Percentiles rank a stretch among this genome's conserved stretches.
Evolutionary conservation across 441 rosid species (phyloP).

Genomic region (Eruca vesicaria): DNA sequence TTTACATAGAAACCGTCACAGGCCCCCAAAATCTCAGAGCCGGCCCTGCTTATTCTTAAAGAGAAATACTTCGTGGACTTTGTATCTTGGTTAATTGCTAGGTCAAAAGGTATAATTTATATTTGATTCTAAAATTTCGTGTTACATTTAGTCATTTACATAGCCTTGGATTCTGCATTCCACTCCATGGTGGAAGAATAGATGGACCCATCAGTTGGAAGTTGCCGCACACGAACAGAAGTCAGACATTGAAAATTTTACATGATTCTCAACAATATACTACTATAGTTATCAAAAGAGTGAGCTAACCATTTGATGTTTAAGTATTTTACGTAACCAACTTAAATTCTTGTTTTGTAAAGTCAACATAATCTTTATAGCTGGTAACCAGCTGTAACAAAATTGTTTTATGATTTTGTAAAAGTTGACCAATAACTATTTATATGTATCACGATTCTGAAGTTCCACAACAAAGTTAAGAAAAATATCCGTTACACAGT

Average conservation of each 20-base stretch:
- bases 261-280: background rate
- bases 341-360: too few species aligned
- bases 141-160: background rate
- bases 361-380: too few species aligned
- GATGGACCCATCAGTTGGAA: slow-evolving; percentile 37
- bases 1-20: too few species aligned
- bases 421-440: background rate
- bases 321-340: too few species aligned
- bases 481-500: background rate
- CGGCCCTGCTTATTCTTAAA: too few species aligned
- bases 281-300: background rate
- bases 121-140: background rate
- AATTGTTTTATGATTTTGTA: too few species aligned
- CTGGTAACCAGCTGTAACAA: background rate
- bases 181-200: slow-evolving; percentile 35
- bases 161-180: slow-evolving; percentile 38
- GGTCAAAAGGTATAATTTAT: background rate
- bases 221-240: slow-evolving; percentile 34
- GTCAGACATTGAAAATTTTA: slow-evolving; percentile 19
- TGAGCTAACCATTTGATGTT: too few species aligned
- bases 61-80: background rate
- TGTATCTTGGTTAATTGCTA: background rate
- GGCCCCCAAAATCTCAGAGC: too few species aligned
- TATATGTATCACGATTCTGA: background rate
- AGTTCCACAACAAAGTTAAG: background rate